Evolutionary conservation across 257 asterid genomes (phyloP).

Genomic region (Plantago major): DNA sequence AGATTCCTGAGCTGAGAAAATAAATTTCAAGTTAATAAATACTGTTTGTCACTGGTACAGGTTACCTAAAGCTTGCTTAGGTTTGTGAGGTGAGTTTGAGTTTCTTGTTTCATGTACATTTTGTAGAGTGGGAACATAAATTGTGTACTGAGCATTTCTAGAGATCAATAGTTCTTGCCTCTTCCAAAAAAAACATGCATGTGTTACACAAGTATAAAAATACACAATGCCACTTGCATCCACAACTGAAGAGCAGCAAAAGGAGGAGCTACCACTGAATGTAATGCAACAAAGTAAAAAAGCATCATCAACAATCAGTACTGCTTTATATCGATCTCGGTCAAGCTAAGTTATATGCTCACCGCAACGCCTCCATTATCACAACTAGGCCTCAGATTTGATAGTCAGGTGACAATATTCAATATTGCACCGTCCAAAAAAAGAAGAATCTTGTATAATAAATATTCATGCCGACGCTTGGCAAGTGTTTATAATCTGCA

Average conservation of each 20-base stretch:
- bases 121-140: too few species aligned
- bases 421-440: slow-evolving; percentile 36
- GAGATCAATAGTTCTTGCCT: too few species aligned
- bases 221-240: too few species aligned
- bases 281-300: not conserved
- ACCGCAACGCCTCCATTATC: slow-evolving; percentile 31
- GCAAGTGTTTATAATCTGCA: slow-evolving; percentile 60
- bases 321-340: not conserved
- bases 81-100: too few species aligned
- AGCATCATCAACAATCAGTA: not conserved
- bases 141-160: too few species aligned
- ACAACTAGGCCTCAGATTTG: slow-evolving; percentile 29
- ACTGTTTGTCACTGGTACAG: too few species aligned
- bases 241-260: not conserved
- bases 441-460: slow-evolving; percentile 33
- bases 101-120: too few species aligned
- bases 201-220: too few species aligned
- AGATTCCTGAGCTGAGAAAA: slow-evolving; percentile 72
- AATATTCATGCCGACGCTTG: slow-evolving; percentile 40
- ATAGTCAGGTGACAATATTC: slow-evolving; percentile 29
- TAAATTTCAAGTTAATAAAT: slow-evolving; percentile 1
- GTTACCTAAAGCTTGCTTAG: too few species aligned
- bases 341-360: slow-evolving; percentile 33
- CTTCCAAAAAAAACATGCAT: too few species aligned
- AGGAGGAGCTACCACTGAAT: not conserved